A percentile compares a stretch with the other conserved stretches of the same genome.
These are phyloP conservation scores for Ogataea nitratoaversa DNA, from an alignment of 805 yeast genomes.

Conservation along the genomic window DNA sequence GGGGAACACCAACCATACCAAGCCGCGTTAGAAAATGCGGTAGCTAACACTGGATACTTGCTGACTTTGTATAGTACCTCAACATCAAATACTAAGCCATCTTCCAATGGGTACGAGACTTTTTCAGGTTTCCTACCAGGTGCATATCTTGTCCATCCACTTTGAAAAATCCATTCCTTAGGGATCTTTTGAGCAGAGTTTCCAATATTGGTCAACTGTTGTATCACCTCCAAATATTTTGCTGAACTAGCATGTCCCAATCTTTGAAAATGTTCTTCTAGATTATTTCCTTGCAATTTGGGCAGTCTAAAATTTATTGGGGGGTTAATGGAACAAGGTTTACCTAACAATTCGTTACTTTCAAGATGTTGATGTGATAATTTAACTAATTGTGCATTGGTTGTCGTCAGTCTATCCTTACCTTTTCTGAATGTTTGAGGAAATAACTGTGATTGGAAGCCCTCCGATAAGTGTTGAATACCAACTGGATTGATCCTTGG, in stretches of 20 bases:
- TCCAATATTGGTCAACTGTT: slow-evolving; percentile 37
- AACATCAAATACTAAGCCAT: slow-evolving; percentile 78
- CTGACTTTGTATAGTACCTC: slow-evolving; percentile 79
- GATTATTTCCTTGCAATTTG: slow-evolving; percentile 57
- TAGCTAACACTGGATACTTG: slow-evolving; percentile 73
- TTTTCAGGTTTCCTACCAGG: slow-evolving; percentile 46
- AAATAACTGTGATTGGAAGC: slow-evolving; percentile 59
- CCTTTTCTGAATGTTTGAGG: slow-evolving; percentile 30
- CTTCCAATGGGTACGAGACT: slow-evolving; percentile 70
- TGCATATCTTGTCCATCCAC: slow-evolving; percentile 84
- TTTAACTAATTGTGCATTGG: slow-evolving; percentile 35
- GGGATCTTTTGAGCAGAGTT: slow-evolving; percentile 38
- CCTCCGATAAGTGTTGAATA: slow-evolving; percentile 66
- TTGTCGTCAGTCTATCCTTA: slow-evolving; percentile 23
- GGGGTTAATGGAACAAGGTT: slow-evolving; percentile 55
- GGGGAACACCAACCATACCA: slow-evolving; percentile 98
- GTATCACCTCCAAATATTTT: slow-evolving; percentile 54
- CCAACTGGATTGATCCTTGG: slow-evolving; percentile 75
- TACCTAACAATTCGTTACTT: slow-evolving; percentile 68
- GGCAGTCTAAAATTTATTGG: slow-evolving; percentile 69
- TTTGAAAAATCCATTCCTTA: slow-evolving; percentile 45
- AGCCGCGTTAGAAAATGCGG: slow-evolving; percentile 69
- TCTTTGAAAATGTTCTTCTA: slow-evolving; percentile 83
- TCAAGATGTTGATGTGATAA: slow-evolving; percentile 59
- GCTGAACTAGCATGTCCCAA: slow-evolving; percentile 57